These are phyloP conservation scores for Nicotiana knightiana DNA, from an alignment of 257 asterid species.

Conservation along the genomic window DNA sequence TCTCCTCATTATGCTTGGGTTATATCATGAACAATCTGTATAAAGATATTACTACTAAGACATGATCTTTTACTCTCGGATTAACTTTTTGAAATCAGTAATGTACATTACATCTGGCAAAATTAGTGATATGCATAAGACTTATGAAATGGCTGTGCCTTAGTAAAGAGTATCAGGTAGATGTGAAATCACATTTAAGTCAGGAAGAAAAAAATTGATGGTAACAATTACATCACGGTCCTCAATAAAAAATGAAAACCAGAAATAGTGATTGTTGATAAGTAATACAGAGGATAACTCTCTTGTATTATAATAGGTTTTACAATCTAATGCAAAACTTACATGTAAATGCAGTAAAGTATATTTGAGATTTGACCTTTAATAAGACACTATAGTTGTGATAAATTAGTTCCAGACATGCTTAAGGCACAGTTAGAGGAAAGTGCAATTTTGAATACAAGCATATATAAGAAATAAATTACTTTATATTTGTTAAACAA, in stretches of 20 bases:
- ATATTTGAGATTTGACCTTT: background rate
- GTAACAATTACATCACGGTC: background rate
- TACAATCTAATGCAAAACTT: background rate
- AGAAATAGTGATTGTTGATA: background rate
- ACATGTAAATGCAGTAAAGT: background rate
- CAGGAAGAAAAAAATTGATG: background rate
- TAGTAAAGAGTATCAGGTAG: background rate
- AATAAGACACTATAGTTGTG: constrained; percentile 3
- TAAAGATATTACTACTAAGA: background rate
- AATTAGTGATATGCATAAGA: background rate
- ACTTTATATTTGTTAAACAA: background rate
- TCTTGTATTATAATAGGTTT: background rate
- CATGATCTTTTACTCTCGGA: background rate
- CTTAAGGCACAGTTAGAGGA: background rate
- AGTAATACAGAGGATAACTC: background rate
- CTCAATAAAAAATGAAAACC: background rate
- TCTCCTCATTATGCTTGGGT: background rate
- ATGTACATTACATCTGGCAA: background rate
- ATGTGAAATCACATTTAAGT: background rate
- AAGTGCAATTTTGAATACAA: background rate
- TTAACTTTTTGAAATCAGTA: background rate
- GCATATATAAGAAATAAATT: background rate
- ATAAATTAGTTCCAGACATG: background rate
- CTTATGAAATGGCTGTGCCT: background rate
- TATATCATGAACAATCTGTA: background rate